Percentiles rank a stretch among this genome's conserved stretches.
Evolutionary conservation across 495 filamentous ascomycete species (phyloP).

Genomic region (Penicillium paradoxum): DNA sequence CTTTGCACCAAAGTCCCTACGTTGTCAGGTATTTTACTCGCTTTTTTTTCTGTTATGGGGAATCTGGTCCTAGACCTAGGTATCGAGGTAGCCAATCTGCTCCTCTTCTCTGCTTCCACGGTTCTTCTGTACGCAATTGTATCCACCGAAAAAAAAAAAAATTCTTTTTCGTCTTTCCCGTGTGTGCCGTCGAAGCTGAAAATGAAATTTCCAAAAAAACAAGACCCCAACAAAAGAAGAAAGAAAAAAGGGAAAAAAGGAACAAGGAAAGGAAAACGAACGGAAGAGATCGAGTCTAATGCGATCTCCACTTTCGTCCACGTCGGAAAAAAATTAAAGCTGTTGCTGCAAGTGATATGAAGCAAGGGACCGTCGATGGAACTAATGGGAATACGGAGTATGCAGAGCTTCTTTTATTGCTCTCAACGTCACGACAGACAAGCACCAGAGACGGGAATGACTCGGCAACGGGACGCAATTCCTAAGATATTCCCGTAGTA

Average conservation of each 20-base stretch:
- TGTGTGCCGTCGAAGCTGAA: slow-evolving; percentile 12
- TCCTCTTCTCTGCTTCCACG: slow-evolving; percentile 23
- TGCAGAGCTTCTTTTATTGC: neutral
- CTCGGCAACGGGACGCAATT: too few species aligned
- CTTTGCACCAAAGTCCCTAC: too few species aligned
- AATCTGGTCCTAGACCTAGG: too few species aligned
- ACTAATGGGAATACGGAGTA: too few species aligned
- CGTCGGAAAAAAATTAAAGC: slow-evolving; percentile 7
- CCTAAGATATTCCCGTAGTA: too few species aligned
- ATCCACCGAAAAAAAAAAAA: slow-evolving; percentile 16
- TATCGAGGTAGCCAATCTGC: too few species aligned
- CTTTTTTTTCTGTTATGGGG: too few species aligned
- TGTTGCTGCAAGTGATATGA: slow-evolving; percentile 3
- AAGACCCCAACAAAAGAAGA: too few species aligned
- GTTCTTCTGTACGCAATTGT: slow-evolving; percentile 20
- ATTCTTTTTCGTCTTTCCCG: neutral
- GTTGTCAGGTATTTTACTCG: too few species aligned
- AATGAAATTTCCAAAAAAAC: too few species aligned
- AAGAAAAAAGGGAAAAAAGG: too few species aligned
- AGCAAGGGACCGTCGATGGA: neutral
- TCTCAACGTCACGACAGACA: neutral
- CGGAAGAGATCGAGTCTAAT: slow-evolving; percentile 7
- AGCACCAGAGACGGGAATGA: neutral
- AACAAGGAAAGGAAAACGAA: neutral
- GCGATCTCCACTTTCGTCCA: slow-evolving; percentile 10